Evolutionary conservation across 495 filamentous ascomycete species (phyloP).

Genomic region (Collariella sp.): DNA sequence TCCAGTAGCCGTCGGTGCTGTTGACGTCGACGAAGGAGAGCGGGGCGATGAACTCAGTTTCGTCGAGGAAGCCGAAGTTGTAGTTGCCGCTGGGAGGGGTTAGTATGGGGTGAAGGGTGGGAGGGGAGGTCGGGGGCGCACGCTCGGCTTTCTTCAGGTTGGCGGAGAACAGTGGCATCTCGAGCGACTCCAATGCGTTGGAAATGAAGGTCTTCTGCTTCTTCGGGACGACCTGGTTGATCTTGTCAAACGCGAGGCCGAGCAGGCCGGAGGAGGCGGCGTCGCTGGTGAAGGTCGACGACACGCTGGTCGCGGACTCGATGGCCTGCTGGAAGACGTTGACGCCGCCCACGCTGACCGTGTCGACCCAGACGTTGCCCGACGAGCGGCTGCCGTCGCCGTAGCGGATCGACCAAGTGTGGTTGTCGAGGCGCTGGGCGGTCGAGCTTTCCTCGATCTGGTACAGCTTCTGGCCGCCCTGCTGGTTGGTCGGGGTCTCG

Average conservation of each 20-base stretch:
- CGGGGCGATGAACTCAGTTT: slow-evolving; percentile 47
- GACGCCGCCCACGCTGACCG: slow-evolving; percentile 65
- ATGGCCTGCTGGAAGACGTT: slow-evolving; percentile 61
- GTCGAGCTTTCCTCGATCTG: slow-evolving; percentile 42
- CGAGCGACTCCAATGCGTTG: slow-evolving; percentile 53
- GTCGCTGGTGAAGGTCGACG: slow-evolving; percentile 51
- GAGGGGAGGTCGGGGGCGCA: slow-evolving; percentile 5
- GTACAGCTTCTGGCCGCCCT: slow-evolving; percentile 49
- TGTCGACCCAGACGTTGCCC: slow-evolving; percentile 66
- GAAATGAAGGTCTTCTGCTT: slow-evolving; percentile 66
- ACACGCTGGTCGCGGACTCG: slow-evolving; percentile 60
- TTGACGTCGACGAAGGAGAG: slow-evolving; percentile 56
- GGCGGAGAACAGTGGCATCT: slow-evolving; percentile 61
- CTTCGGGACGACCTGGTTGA: slow-evolving; percentile 62
- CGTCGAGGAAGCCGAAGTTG: slow-evolving; percentile 30
- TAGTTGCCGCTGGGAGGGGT: slow-evolving; percentile 38
- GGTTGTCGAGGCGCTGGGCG: slow-evolving; percentile 42
- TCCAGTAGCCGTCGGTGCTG: slow-evolving; percentile 60
- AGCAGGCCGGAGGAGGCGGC: slow-evolving; percentile 60
- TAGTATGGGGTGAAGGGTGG: slow-evolving; percentile 45
- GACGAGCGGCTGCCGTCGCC: slow-evolving; percentile 62
- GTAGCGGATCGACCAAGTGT: slow-evolving; percentile 62
- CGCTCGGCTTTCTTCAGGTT: slow-evolving; percentile 50
- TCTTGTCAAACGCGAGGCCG: slow-evolving; percentile 62
- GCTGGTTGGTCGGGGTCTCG: slow-evolving; percentile 35